Base-by-base conservation (phyloP, 441 rosid genomes). In the Francoa sonchifolia region DNA sequence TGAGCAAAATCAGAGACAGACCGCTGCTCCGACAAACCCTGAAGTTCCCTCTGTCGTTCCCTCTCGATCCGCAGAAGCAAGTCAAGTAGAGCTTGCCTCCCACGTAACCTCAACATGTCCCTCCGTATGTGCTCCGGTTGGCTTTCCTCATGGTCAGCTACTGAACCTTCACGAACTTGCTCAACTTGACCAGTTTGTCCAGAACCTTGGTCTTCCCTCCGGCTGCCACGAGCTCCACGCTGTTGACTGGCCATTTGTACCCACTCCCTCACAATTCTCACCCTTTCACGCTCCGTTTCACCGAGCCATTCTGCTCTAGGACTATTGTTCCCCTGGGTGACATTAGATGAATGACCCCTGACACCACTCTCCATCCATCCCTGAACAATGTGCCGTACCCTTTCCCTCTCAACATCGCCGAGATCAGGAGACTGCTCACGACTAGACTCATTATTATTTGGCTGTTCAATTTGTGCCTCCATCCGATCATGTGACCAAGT, bases 1-100 rank as follows among this genome's bases (percentile, higher is more conserved):
- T 85, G 95, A 58, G 95, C 86, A 54, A 85, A 85, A 65, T 82
- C 96, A 38, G 96, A 85, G 37, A 82, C 98, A 45, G 98, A 85
- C 19, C 93, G 80, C 54, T 86, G 93, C 69, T 85, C 96, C 70
- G 72, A 55, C 69, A 90, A 62, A 33, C 76, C 84, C 70, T 86
- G 74, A 57, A 90, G 84, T 57, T 90, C 96, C 54, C 74, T 54
- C 41, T 78, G 96, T 53, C 99, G 70, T 69, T 90, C 98, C 54
- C 96, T 63, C 65, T 80, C 98, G 42, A 69, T 67, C 57, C 93
- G 79, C 71, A 71, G 60, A 47, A 90, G 95, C 56, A 90, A 63
- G 50, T 90, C 95, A 58, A 80, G 45, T 25, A 90, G 26, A 18
- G 93, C 98, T 56, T 86, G 98, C 63, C 98, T 73, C 53, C 98